Base-by-base conservation (phyloP, 495 filamentous ascomycete species). In the Penicillium egyptiacum region DNA sequence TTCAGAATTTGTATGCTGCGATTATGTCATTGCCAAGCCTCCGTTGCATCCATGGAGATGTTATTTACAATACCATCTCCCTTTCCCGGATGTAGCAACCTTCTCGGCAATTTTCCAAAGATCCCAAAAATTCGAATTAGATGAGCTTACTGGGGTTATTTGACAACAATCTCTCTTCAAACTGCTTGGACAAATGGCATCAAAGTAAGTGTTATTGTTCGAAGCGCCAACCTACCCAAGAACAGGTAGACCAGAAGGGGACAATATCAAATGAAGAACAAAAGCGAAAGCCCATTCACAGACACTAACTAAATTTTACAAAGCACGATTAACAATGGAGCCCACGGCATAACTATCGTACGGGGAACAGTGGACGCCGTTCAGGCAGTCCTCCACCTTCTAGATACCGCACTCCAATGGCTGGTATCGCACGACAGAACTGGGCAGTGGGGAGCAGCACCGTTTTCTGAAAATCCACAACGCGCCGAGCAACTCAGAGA, bases 331-430 rank as follows among this genome's bases (percentile, higher is more conserved):
- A 5, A 48, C 0, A 48, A 58, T 31, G 48, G 6, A 33, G 20
- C 9, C 16, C 28, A 52, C 40, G 22, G 46, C 20, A 47, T 59
- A 0, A 14, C 28, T 37, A 62, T 62, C 49, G 50, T 62, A 8
- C 59, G 59, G 6, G 59, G 35, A 55, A 58, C 49, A 40, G 30
- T 55, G 28, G 55, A 62, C 45, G 33, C 3, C 28, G 50, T 19
- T 16, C 55, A 55, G 0, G 55, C 59, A 37, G 59, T 62, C 55
- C 44, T 55, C 50, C 9, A 46, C 30, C 37, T 58, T 19, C 55
- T 58, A 40, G 59, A 62, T 42, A 37, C 35, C 44, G 50, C 59
- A 54, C 55, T 58, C 43, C 20, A 50, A 55, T 62, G 55, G 59
- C 55, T 62, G 4, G 59, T 47, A 40, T 62, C 59, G 10, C 42